Percentiles rank a stretch among this genome's conserved stretches.
Evolutionary conservation across 2,329 filamentous ascomycete species (phyloP).

Genomic region (Fusarium globosum): DNA sequence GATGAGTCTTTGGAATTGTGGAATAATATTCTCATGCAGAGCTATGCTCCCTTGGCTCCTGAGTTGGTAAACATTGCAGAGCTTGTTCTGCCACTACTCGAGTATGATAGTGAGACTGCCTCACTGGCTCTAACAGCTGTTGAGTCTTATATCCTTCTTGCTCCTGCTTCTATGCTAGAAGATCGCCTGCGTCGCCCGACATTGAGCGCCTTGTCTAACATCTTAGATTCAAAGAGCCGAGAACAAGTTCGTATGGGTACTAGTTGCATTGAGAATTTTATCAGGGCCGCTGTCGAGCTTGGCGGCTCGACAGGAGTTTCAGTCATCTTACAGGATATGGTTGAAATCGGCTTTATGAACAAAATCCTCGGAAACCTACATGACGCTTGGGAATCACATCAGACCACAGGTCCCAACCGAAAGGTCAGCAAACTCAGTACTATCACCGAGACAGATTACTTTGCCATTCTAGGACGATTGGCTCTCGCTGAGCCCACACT

Average conservation of each 20-base stretch:
- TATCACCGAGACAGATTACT: conserved; percentile 85
- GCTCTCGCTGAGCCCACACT: conserved; percentile 76
- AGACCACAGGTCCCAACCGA: conserved; percentile 83
- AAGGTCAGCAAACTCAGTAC: conserved; percentile 76
- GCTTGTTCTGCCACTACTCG: conserved; percentile 73
- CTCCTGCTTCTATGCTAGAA: conserved; percentile 73
- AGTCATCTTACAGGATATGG: conserved; percentile 73
- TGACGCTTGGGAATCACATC: conserved; percentile 77
- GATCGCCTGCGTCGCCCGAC: conserved; percentile 64
- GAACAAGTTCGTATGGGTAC: conserved; percentile 69
- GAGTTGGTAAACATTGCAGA: conserved; percentile 73
- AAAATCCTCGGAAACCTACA: conserved; percentile 74
- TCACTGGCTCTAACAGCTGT: conserved; percentile 71
- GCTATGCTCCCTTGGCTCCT: conserved; percentile 68
- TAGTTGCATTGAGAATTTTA: conserved; percentile 71
- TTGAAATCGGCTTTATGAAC: conserved; percentile 70
- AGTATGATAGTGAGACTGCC: conserved; percentile 73
- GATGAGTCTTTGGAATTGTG: conserved; percentile 94
- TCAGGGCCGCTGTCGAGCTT: conserved; percentile 70
- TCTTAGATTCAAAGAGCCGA: conserved; percentile 64
- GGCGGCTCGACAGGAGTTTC: conserved; percentile 71
- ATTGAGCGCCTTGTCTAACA: conserved; percentile 61
- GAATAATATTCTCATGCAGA: conserved; percentile 77
- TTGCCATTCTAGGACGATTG: conserved; percentile 83
- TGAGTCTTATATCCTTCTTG: conserved; percentile 77